Conservation (phyloP, 495 filamentous ascomycete genomes). For the Patellaria atrata region DNA sequence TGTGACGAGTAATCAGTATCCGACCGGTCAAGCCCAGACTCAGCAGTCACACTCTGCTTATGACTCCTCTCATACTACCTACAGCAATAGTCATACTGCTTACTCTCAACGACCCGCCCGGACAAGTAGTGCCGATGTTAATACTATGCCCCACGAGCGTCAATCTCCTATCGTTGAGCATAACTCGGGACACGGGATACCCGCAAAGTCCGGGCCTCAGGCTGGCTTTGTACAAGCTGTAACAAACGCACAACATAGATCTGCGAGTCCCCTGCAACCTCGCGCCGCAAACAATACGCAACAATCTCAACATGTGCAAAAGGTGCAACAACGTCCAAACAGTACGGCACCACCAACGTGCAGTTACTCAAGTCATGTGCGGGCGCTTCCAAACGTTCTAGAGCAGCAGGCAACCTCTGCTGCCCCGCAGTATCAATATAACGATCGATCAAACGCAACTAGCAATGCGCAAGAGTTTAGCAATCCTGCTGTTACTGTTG, state of each 20-base stretch:
- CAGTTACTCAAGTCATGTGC: slow-evolving; percentile 7
- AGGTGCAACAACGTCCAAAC: too few relatives aligned
- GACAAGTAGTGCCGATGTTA: slow-evolving; percentile 12
- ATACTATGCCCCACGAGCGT: too few relatives aligned
- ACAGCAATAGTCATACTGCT: neutral
- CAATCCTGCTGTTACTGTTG: slow-evolving; percentile 22
- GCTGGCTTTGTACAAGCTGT: too few relatives aligned
- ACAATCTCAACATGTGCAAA: too few relatives aligned
- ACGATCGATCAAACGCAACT: slow-evolving; percentile 2
- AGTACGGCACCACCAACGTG: slow-evolving; percentile 8
- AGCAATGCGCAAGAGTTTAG: slow-evolving; percentile 11
- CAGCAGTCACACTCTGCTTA: slow-evolving; percentile 6
- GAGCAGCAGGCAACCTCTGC: slow-evolving; percentile 4
- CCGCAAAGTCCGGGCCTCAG: too few relatives aligned
- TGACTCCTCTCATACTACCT: too few relatives aligned
- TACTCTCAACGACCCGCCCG: slow-evolving; percentile 12
- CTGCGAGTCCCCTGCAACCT: slow-evolving; percentile 6
- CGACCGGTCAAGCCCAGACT: slow-evolving; percentile 1
- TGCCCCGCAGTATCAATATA: slow-evolving; percentile 8
- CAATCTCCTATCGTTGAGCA: too few relatives aligned
- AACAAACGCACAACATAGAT: too few relatives aligned
- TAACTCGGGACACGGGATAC: too few relatives aligned
- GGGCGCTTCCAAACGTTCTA: slow-evolving; percentile 6
- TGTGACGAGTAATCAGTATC: too few relatives aligned
- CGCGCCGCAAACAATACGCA: slow-evolving; percentile 8